phyloP scores from a whole-genome alignment of 2,329 filamentous ascomycete species.

The Fusarium chaquense region DNA sequence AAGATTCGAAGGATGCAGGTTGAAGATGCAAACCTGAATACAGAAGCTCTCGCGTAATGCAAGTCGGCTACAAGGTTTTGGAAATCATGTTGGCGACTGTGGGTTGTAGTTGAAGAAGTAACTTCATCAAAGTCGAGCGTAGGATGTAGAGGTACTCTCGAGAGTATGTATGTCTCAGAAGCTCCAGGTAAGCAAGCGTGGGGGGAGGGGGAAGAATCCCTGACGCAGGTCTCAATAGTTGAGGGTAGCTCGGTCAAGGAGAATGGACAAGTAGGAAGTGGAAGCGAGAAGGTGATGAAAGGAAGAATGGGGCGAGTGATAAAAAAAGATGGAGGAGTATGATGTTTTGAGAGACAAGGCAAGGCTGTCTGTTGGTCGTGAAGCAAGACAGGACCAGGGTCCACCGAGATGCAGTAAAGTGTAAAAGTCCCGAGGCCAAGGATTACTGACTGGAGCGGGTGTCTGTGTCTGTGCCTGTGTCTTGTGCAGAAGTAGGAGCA shows the following conservation, averaged over 20 bases:
- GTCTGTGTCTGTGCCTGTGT: neutral
- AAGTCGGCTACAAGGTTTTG: slow-evolving; percentile 41
- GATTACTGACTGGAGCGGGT: neutral
- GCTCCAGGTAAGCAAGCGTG: slow-evolving; percentile 42
- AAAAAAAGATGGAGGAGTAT: slow-evolving; percentile 35
- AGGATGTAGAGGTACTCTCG: neutral
- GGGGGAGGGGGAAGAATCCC: slow-evolving; percentile 39
- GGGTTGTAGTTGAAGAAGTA: slow-evolving; percentile 42
- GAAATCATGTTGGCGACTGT: slow-evolving; percentile 45
- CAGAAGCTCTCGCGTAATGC: slow-evolving; percentile 44
- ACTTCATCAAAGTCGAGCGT: slow-evolving; percentile 38
- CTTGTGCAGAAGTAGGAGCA: neutral
- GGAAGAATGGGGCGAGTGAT: slow-evolving; percentile 37
- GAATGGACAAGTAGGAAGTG: slow-evolving; percentile 38
- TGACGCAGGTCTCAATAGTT: slow-evolving; percentile 25
- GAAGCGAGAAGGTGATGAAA: slow-evolving; percentile 5
- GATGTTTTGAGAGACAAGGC: slow-evolving; percentile 33
- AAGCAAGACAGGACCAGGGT: slow-evolving; percentile 31
- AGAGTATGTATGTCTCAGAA: slow-evolving; percentile 19
- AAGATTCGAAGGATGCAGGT: slow-evolving; percentile 24
- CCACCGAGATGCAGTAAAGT: slow-evolving; percentile 33
- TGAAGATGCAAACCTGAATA: slow-evolving; percentile 33
- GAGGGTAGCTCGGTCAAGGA: slow-evolving; percentile 45
- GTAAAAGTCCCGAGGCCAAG: slow-evolving; percentile 35
- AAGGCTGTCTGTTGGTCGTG: slow-evolving; percentile 18